phyloP scores from a whole-genome alignment of 2,329 filamentous ascomycete species.

The Venturia nashicola region DNA sequence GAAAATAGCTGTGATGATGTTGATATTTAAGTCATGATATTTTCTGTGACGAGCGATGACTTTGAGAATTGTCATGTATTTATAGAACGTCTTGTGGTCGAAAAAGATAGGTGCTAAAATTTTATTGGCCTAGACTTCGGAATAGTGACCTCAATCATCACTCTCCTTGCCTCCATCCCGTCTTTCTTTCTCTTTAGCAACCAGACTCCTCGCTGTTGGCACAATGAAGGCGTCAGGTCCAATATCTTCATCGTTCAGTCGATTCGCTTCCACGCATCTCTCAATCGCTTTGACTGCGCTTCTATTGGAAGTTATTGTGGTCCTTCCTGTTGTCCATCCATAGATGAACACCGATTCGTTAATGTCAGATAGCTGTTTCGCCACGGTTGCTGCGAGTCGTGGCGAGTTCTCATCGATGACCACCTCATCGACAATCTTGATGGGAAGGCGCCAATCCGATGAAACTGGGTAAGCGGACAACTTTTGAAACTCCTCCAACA shows the following conservation, averaged over 20 bases:
- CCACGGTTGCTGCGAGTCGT: slow-evolving; percentile 29
- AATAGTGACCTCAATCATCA: not conserved
- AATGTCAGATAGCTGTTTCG: slow-evolving; percentile 43
- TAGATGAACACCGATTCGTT: slow-evolving; percentile 61
- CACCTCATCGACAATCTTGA: slow-evolving; percentile 39
- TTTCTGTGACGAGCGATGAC: too few species aligned
- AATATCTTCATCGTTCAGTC: slow-evolving; percentile 28
- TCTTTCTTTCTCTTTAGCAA: slow-evolving; percentile 48
- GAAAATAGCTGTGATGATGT: not conserved
- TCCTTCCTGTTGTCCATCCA: slow-evolving; percentile 52
- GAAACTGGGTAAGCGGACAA: slow-evolving; percentile 45
- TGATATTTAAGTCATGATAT: too few species aligned
- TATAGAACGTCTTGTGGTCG: too few species aligned
- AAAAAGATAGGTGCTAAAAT: not conserved
- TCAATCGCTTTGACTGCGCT: slow-evolving; percentile 56
- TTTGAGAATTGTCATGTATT: too few species aligned
- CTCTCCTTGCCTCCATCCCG: not conserved
- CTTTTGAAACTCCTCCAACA: slow-evolving; percentile 21
- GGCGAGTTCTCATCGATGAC: slow-evolving; percentile 14
- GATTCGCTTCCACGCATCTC: slow-evolving; percentile 34
- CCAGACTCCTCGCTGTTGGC: slow-evolving; percentile 51
- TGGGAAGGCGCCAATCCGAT: slow-evolving; percentile 45
- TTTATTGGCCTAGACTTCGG: not conserved
- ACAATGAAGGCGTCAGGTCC: slow-evolving; percentile 55
- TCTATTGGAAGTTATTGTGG: slow-evolving; percentile 61